phyloP scores from a whole-genome alignment of 140 eudicot species.

The Stevia rebaudiana region DNA sequence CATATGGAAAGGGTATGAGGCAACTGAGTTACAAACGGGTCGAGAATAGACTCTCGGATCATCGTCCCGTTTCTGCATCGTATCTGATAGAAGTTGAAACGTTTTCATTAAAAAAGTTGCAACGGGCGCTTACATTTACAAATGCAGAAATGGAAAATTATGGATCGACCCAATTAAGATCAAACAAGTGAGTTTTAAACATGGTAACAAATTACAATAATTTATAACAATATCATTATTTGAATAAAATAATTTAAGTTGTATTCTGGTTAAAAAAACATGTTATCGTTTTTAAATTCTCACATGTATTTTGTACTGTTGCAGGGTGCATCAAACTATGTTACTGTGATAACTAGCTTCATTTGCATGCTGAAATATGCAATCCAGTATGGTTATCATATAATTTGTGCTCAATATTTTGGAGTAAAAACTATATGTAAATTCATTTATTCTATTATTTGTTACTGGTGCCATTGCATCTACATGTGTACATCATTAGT shows the following conservation, averaged over 20 bases:
- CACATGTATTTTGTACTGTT: constrained; percentile 3
- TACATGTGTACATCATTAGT: neutral
- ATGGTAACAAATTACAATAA: neutral
- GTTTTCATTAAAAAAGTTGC: constrained; percentile 37
- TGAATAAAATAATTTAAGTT: neutral
- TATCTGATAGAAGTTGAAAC: constrained; percentile 49
- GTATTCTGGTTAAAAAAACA: neutral
- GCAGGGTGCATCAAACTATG: constrained; percentile 11
- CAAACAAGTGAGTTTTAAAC: constrained; percentile 15
- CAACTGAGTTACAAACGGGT: constrained; percentile 44
- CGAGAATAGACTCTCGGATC: constrained; percentile 53
- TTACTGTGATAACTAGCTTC: neutral
- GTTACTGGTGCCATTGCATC: neutral
- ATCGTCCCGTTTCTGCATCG: constrained; percentile 59
- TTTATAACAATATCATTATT: neutral
- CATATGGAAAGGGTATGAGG: constrained; percentile 52
- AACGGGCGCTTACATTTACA: constrained; percentile 44
- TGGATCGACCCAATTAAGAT: neutral
- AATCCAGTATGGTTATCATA: neutral
- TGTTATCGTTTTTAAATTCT: neutral
- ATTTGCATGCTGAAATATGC: neutral
- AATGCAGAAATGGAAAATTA: constrained; percentile 32
- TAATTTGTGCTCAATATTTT: neutral
- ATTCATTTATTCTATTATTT: neutral
- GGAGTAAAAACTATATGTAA: neutral